Conservation (phyloP, 176 grass and related monocot species). For the Zizania latifolia region DNA sequence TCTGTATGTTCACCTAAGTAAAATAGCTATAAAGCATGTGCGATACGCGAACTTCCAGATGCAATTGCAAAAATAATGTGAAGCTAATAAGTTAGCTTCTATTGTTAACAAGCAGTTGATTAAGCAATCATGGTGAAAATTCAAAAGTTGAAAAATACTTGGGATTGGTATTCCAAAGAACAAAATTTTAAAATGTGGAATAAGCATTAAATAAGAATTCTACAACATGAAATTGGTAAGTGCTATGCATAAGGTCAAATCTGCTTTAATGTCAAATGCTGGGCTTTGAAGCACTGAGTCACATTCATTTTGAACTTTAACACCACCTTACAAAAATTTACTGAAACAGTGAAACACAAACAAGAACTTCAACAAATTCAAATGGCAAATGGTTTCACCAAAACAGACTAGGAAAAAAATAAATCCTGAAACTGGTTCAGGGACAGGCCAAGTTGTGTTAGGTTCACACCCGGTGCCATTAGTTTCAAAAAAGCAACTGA, state of each 20-base stretch:
- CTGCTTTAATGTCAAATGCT: background rate
- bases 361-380: background rate
- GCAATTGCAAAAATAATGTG: background rate
- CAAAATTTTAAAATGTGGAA: background rate
- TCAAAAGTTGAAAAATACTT: constrained; percentile 1
- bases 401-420: background rate
- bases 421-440: background rate
- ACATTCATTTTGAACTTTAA: background rate
- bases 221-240: background rate
- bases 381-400: background rate
- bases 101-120: background rate
- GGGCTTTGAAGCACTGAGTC: background rate
- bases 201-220: background rate
- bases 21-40: background rate
- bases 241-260: background rate
- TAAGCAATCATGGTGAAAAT: background rate
- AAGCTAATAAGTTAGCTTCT: constrained; percentile 10
- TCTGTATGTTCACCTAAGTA: background rate
- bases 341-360: background rate
- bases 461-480: background rate
- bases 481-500: constrained; percentile 5
- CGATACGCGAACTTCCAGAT: background rate
- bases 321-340: background rate
- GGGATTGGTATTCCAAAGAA: background rate
- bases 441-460: background rate